Base-by-base conservation (phyloP, 129 eudicot genomes). In the Tagetes patula region DNA sequence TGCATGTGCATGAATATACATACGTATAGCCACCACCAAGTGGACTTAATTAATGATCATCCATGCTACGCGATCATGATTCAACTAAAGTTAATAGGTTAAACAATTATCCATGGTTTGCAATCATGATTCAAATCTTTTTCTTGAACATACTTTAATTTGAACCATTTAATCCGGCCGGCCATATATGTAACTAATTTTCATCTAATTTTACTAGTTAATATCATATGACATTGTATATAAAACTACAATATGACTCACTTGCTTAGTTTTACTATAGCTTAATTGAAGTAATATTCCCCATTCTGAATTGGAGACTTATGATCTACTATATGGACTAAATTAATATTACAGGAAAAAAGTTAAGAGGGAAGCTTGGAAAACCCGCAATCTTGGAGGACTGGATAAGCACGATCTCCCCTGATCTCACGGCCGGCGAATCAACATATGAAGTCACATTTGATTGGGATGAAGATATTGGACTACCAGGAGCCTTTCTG, bases 401-500 rank as follows among this genome's bases (percentile, higher is more conserved):
- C 13, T 85, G 95, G 95, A 71, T 83, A 50, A 81, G 73, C 46
- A 76, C 84, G 13, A 6, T 69, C 47, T 54, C 83, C 9, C 74
- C 84, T 58, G 27, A 20, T 20, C 43, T 81, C 27, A 74, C 69
- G 9, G 70, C 85, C 0, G 86, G 80, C 3, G 88, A 83, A 9
- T 65, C 87, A 2, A 72, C 78, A 9, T 83, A 67, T 33, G 77
- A 73, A 36, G 78, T 85, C 6, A 81, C 72, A 38, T 88, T 88
- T 52, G 88, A 81, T 37, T 88, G 83, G 84, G 86, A 88, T 53
- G 82, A 80, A 30, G 83, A 84, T 1, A 66, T 84, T 8, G 96
- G 89, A 74, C 36, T 82, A 70, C 89, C 88, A 27, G 96, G 96
- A 34, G 92, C 88, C 5, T 84, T 89, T 50, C 31, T 82, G 6